Evolutionary conservation across 805 yeast species (phyloP), one percentile per base, ranked within the genome.

Genomic region (Hanseniaspora lachancei): DNA sequence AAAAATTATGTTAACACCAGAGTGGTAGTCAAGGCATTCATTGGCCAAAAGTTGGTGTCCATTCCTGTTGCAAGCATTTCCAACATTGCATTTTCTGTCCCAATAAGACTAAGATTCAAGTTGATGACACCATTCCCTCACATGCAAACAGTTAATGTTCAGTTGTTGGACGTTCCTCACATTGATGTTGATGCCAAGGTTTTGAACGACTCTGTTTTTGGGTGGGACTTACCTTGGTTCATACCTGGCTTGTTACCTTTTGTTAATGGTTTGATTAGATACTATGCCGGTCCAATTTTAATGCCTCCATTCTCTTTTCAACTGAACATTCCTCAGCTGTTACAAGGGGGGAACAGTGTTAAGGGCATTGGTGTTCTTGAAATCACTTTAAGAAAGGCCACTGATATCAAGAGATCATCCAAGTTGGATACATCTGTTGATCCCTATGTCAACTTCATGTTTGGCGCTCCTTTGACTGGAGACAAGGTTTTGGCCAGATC

Each of bases 51-150:
- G 34, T 53, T 15, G 32, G 57, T 89, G 43, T 77, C 86, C 1
- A 62, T 93, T 53, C 96, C 97, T 2, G 78, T 93, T 35, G 56
- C 50, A 9, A 73, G 81, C 35, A 84, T 93, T 16, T 83, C 89
- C 49, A 84, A 86, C 62, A 79, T 87, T 67, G 77, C 96, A 0
- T 85, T 91, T 67, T 77, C 73, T 58, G 88, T 86, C 13, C 73
- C 79, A 58, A 77, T 83, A 48, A 79, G 97, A 68, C 80, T 93
- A 53, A 77, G 97, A 64, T 69, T 95, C 66, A 85, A 89, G 74
- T 82, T 93, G 82, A 91, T 87, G 84, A 69, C 88, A 3, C 76
- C 86, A 10, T 89, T 85, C 70, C 99, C 99, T 3, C 97, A 93
- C 70, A 75, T 93, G 58, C 95, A 93, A 68, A 89, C 96, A 1